Conservation (phyloP, 2,329 filamentous ascomycete species). For the Phialophora expanda region DNA sequence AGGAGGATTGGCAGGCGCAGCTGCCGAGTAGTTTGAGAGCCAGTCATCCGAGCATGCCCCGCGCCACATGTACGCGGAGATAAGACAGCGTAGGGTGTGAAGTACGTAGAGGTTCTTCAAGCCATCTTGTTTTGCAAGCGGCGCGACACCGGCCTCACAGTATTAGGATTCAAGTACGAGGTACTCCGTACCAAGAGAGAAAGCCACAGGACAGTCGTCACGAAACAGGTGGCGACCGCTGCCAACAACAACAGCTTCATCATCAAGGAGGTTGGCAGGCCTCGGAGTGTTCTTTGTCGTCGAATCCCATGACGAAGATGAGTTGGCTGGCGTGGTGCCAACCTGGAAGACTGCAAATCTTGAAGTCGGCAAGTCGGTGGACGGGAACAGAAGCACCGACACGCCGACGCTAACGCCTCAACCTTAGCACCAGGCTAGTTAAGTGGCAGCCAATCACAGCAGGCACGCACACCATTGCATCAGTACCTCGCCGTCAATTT, state of each 20-base stretch:
- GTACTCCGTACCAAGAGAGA: conserved; percentile 1
- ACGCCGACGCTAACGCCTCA: conserved; percentile 16
- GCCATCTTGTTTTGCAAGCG: conserved; percentile 5
- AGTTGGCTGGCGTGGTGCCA: conserved; percentile 10
- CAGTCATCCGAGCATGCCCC: conserved; percentile 5
- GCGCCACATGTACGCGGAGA: conserved; percentile 7
- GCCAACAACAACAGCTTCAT: background rate
- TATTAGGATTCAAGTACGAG: background rate
- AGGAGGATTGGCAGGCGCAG: background rate
- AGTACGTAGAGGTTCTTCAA: background rate
- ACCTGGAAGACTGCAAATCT: conserved; percentile 2
- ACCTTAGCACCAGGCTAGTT: background rate
- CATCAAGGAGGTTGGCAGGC: conserved; percentile 14
- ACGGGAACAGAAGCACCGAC: conserved; percentile 2
- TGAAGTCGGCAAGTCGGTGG: conserved; percentile 22
- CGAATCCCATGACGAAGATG: conserved; percentile 9
- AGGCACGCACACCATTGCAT: background rate
- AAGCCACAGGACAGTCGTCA: conserved; percentile 19
- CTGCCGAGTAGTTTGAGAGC: background rate
- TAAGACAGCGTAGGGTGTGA: background rate
- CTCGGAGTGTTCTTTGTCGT: conserved; percentile 1
- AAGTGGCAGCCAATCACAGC: conserved; percentile 21
- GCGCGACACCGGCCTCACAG: background rate
- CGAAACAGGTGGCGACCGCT: conserved; percentile 1
- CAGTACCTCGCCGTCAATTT: background rate